Percentiles rank a stretch among this genome's conserved stretches.
Evolutionary conservation across 139 green algal species (phyloP).

Genomic region (Gonium pectorale): DNA sequence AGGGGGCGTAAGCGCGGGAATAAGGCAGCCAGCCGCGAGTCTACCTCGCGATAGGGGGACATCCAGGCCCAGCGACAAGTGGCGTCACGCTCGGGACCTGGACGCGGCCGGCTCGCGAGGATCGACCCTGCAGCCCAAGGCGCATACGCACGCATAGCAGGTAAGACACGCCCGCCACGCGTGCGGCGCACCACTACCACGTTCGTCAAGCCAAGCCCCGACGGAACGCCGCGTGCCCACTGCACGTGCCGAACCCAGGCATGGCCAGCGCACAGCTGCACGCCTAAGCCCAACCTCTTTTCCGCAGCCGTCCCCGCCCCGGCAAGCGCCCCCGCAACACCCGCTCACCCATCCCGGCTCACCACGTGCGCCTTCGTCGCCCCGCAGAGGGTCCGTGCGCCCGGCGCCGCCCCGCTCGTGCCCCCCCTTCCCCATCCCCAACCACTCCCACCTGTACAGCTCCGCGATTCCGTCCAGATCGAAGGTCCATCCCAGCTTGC

Average conservation of each 20-base stretch:
- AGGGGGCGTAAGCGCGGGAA: too few relatives aligned
- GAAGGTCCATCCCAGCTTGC: conserved; percentile 82
- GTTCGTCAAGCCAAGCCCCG: too few relatives aligned
- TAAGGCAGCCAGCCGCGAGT: too few relatives aligned
- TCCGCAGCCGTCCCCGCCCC: not conserved
- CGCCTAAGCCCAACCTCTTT: not conserved
- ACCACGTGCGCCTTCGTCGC: not conserved
- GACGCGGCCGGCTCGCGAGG: too few relatives aligned
- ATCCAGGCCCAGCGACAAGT: too few relatives aligned
- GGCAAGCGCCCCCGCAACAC: not conserved
- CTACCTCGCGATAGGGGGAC: too few relatives aligned
- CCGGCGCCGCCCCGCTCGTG: not conserved
- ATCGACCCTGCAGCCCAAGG: too few relatives aligned
- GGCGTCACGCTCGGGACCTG: too few relatives aligned
- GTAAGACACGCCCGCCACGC: too few relatives aligned
- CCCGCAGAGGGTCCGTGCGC: not conserved
- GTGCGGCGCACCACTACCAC: too few relatives aligned
- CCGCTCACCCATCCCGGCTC: not conserved
- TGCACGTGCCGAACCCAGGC: not conserved
- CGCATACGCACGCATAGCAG: too few relatives aligned
- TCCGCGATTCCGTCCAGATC: conserved; percentile 81
- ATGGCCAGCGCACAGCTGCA: not conserved
- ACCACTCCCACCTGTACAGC: conserved; percentile 13
- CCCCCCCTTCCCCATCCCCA: not conserved
- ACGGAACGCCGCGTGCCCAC: too few relatives aligned